Evolutionary conservation across 805 yeast genomes (phyloP).

Genomic region (Kodamaea fukazawae): DNA sequence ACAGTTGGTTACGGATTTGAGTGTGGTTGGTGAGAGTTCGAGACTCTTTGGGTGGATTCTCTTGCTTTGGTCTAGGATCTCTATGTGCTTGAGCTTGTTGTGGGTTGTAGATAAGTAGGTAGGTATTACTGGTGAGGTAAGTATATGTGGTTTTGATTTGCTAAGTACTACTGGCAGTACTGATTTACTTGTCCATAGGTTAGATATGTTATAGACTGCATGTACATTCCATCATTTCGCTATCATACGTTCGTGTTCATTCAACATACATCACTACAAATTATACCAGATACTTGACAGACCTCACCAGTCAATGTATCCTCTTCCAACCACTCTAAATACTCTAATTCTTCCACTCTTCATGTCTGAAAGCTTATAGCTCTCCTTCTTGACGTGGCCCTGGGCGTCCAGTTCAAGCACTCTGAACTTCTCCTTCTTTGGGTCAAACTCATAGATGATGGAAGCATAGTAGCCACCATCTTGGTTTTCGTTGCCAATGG

Average conservation of each 20-base stretch:
- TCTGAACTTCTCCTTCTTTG: constrained; percentile 63
- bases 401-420: constrained; percentile 56
- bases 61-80: constrained; percentile 12
- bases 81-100: constrained; percentile 9
- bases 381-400: constrained; percentile 55
- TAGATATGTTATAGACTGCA: too few species aligned
- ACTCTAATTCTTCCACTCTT: constrained; percentile 76
- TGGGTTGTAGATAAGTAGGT: not conserved
- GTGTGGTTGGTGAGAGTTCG: not conserved
- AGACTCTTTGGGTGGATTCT: constrained; percentile 7
- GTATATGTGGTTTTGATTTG: too few species aligned
- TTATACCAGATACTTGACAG: too few species aligned
- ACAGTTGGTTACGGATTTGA: too few species aligned
- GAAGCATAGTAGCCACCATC: constrained; percentile 45
- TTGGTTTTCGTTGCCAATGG: constrained; percentile 44
- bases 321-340: constrained; percentile 74
- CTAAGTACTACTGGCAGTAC: too few species aligned
- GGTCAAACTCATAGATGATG: constrained; percentile 71
- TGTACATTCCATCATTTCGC: too few species aligned
- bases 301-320: constrained; percentile 65
- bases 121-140: too few species aligned
- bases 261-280: too few species aligned
- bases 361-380: constrained; percentile 70
- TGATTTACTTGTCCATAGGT: too few species aligned
- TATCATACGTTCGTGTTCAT: too few species aligned